Conservation (phyloP, 192 early-diverging fungal species). For the Nowakowskiella sp. region DNA sequence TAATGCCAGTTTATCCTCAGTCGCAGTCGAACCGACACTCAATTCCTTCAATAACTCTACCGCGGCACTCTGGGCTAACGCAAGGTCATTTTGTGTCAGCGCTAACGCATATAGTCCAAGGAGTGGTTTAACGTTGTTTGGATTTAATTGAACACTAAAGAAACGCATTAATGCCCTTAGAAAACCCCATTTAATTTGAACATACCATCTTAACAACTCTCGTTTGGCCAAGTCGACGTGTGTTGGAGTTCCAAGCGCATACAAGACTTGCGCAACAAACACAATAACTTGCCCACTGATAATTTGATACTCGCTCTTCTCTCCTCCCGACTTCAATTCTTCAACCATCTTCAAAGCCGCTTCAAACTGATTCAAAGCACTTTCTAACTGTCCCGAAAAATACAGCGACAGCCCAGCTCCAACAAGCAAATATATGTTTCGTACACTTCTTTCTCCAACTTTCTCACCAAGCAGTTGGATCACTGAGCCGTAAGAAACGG, state of each 20-base stretch:
- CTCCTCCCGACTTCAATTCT: constrained; percentile 14
- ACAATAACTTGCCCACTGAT: constrained; percentile 61
- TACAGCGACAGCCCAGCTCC: constrained; percentile 71
- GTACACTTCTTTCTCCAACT: constrained; percentile 4
- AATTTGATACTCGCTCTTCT: constrained; percentile 23
- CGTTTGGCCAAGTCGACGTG: constrained; percentile 72
- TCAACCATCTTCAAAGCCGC: constrained; percentile 49
- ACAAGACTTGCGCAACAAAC: constrained; percentile 77
- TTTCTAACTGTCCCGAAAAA: constrained; percentile 57
- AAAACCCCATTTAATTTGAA: constrained; percentile 7
- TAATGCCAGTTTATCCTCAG: too few species aligned
- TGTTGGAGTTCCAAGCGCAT: constrained; percentile 73
- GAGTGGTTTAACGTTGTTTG: constrained; percentile 53
- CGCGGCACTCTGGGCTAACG: constrained; percentile 53
- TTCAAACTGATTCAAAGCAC: constrained; percentile 68
- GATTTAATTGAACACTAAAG: constrained; percentile 43
- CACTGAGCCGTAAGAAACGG: constrained; percentile 40
- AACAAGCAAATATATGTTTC: constrained; percentile 36
- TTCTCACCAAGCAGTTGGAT: constrained; percentile 16
- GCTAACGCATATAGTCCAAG: constrained; percentile 63
- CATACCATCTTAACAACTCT: constrained; percentile 63
- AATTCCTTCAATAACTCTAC: constrained; percentile 58
- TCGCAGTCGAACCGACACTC: too few species aligned
- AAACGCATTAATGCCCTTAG: constrained; percentile 3
- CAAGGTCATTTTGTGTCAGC: constrained; percentile 52